Percentiles rank a stretch among this genome's conserved stretches.
Evolutionary conservation across 2,329 filamentous ascomycete genomes (phyloP).

Genomic region (Calonectria montana): DNA sequence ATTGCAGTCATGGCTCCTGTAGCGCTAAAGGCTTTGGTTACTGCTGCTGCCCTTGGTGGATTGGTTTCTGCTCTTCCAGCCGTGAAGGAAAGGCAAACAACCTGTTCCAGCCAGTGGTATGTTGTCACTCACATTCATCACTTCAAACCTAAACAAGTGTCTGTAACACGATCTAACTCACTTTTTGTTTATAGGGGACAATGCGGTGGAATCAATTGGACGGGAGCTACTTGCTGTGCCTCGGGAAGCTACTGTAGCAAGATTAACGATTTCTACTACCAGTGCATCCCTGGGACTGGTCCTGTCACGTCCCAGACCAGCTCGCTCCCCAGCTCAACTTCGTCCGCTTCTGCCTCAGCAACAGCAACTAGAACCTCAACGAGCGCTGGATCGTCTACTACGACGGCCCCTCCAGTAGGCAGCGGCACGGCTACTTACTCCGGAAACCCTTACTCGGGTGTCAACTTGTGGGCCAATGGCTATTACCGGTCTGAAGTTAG

Average conservation of each 20-base stretch:
- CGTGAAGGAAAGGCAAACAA: slow-evolving; percentile 46
- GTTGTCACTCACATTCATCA: accelerated
- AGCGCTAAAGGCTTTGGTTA: slow-evolving; percentile 25
- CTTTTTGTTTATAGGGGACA: slow-evolving; percentile 44
- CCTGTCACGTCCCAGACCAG: slow-evolving; percentile 23
- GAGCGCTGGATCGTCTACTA: slow-evolving; percentile 24
- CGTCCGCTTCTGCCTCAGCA: slow-evolving; percentile 6
- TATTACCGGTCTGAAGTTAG: slow-evolving; percentile 68
- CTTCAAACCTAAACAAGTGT: accelerated
- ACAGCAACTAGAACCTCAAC: slow-evolving; percentile 20
- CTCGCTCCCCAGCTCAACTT: slow-evolving; percentile 28
- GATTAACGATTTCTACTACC: slow-evolving; percentile 40
- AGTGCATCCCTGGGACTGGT: slow-evolving; percentile 33
- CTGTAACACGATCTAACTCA: neutral
- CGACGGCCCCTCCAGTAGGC: slow-evolving; percentile 41
- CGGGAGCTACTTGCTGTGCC: slow-evolving; percentile 57
- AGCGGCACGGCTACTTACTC: slow-evolving; percentile 54
- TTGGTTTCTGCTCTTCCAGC: slow-evolving; percentile 53
- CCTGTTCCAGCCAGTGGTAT: slow-evolving; percentile 36
- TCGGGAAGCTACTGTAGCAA: slow-evolving; percentile 37
- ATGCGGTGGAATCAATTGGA: slow-evolving; percentile 59
- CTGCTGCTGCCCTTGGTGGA: slow-evolving; percentile 32
- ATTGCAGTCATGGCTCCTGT: slow-evolving; percentile 24
- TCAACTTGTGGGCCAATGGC: slow-evolving; percentile 63
- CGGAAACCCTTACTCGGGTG: slow-evolving; percentile 66